Evolutionary conservation across 371 early-diverging fungal genomes (phyloP).

Genomic region (Dinochytrium kinnereticum): DNA sequence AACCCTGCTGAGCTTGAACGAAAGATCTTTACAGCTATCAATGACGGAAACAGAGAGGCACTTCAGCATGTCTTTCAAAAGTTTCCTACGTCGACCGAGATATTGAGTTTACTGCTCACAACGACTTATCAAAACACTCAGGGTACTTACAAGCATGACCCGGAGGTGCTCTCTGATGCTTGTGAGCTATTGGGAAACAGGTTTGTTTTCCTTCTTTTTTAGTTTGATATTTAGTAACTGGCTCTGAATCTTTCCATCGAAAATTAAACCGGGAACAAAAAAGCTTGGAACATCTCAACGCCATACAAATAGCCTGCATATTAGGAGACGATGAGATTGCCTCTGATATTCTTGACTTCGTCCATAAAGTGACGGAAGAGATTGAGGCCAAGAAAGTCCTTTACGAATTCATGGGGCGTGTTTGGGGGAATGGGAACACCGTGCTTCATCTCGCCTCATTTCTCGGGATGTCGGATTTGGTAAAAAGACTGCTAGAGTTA

Average conservation of each 20-base stretch:
- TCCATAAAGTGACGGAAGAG: conserved; percentile 58
- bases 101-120: conserved; percentile 62
- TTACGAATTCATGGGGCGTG: conserved; percentile 69
- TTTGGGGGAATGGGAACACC: conserved; percentile 74
- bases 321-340: conserved; percentile 69
- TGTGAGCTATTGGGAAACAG: conserved; percentile 63
- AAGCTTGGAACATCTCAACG: conserved; percentile 57
- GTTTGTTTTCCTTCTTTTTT: conserved; percentile 6
- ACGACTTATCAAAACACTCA: conserved; percentile 63
- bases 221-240: neutral
- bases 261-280: no score
- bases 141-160: conserved; percentile 58
- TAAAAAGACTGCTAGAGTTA: conserved; percentile 62
- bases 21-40: conserved; percentile 45
- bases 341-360: conserved; percentile 64
- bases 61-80: conserved; percentile 32
- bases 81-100: conserved; percentile 37
- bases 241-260: neutral
- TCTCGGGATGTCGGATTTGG: conserved; percentile 67
- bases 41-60: conserved; percentile 40
- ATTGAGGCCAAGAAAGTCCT: conserved; percentile 65
- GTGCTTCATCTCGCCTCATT: conserved; percentile 74
- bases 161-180: conserved; percentile 63
- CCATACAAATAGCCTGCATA: conserved; percentile 68
- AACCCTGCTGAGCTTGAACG: conserved; percentile 38